phyloP scores from a whole-genome alignment of 495 filamentous ascomycete genomes.

The Xylaria acuta region DNA sequence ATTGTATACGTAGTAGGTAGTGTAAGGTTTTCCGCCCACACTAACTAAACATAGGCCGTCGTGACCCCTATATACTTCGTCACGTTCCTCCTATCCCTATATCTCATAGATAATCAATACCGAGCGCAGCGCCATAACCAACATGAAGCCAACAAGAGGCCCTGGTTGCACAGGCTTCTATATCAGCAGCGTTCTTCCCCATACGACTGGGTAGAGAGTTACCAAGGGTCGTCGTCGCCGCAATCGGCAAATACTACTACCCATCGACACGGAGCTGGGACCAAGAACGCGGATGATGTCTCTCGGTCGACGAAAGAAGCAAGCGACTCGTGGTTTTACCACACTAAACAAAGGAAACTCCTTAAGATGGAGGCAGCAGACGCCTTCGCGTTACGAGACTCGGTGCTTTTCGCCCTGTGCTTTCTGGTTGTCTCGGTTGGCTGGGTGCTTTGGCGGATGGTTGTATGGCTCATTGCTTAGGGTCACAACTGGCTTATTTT shows the following conservation, averaged over 20 bases:
- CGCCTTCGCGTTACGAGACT: constrained; percentile 55
- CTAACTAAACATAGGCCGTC: constrained; percentile 40
- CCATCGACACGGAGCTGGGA: not conserved
- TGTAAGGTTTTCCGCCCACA: not conserved
- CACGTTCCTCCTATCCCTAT: constrained; percentile 59
- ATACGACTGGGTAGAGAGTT: constrained; percentile 37
- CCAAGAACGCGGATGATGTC: constrained; percentile 9
- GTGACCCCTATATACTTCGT: constrained; percentile 58
- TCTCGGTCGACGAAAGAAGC: not conserved
- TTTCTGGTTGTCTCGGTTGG: constrained; percentile 31
- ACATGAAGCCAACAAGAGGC: not conserved
- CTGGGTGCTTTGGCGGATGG: constrained; percentile 42
- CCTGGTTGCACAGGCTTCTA: constrained; percentile 48
- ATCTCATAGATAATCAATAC: constrained; percentile 55
- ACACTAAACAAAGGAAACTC: constrained; percentile 57
- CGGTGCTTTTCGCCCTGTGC: constrained; percentile 45
- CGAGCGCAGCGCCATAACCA: constrained; percentile 38
- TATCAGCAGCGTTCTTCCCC: constrained; percentile 41
- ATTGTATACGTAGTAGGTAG: not conserved
- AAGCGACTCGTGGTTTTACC: constrained; percentile 48
- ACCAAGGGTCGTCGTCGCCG: not conserved
- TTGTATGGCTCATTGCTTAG: constrained; percentile 24
- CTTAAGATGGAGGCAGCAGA: constrained; percentile 58
- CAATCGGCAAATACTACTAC: not conserved
- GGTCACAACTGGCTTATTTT: not conserved